Conservation (phyloP, 805 yeast genomes). For the Candida saitoana region DNA sequence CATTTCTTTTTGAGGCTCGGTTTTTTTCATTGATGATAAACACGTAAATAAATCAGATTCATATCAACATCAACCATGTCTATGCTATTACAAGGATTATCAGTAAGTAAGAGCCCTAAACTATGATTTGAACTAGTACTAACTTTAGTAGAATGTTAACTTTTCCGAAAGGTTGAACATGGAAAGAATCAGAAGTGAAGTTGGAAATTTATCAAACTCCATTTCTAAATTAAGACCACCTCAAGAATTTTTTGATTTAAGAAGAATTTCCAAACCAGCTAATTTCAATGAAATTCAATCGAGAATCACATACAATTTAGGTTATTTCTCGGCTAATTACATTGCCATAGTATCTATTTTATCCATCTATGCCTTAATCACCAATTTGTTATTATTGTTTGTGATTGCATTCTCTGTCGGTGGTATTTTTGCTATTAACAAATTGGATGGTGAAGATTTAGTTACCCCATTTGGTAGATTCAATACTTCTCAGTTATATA, state of each 20-base stretch:
- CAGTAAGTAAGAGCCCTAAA: too few relatives aligned
- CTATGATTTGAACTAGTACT: too few relatives aligned
- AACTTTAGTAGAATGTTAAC: slow-evolving; percentile 5
- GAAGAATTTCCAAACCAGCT: slow-evolving; percentile 85
- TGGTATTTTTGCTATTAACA: slow-evolving; percentile 76
- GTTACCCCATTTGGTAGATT: slow-evolving; percentile 68
- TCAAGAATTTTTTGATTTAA: slow-evolving; percentile 88
- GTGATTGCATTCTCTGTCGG: slow-evolving; percentile 68
- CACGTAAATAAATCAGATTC: neutral
- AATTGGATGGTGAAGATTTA: slow-evolving; percentile 78
- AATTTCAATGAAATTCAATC: slow-evolving; percentile 87
- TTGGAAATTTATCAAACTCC: slow-evolving; percentile 54
- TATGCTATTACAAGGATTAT: neutral
- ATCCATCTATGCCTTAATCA: slow-evolving; percentile 79
- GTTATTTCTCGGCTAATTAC: slow-evolving; percentile 86
- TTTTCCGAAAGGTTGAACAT: slow-evolving; percentile 42
- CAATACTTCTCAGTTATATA: slow-evolving; percentile 77
- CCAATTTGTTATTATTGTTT: slow-evolving; percentile 79
- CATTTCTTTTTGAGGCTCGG: neutral
- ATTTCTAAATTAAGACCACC: slow-evolving; percentile 78
- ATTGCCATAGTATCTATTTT: slow-evolving; percentile 65
- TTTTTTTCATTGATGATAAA: too few relatives aligned
- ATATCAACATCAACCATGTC: neutral
- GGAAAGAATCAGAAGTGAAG: slow-evolving; percentile 41
- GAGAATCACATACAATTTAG: slow-evolving; percentile 80